Evolutionary conservation across 2,329 filamentous ascomycete species (phyloP).

Genomic region (Didymella glomerata): DNA sequence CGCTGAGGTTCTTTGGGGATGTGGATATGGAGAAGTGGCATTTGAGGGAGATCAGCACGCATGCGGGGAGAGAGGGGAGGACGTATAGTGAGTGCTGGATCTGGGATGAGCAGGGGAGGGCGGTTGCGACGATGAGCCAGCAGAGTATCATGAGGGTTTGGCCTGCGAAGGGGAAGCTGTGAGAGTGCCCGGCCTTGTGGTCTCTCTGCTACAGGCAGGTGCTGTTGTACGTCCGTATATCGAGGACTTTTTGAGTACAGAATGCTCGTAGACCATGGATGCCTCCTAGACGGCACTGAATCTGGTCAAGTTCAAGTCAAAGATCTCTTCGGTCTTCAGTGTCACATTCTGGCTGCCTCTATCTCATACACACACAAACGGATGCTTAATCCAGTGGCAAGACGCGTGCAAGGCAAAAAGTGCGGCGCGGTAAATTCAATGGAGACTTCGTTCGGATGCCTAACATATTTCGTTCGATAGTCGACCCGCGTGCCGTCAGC

Average conservation of each 20-base stretch:
- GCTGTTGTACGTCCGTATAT: slow-evolving; percentile 12
- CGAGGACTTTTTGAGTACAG: not conserved
- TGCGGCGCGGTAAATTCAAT: too few species aligned
- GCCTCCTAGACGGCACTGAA: too few species aligned
- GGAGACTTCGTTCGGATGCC: too few species aligned
- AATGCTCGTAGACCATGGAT: not conserved
- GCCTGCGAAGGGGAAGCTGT: slow-evolving; percentile 12
- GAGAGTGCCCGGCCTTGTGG: not conserved
- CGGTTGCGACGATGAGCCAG: slow-evolving; percentile 61
- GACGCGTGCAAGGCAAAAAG: not conserved
- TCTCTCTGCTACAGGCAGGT: not conserved
- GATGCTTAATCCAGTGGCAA: not conserved
- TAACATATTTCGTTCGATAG: too few species aligned
- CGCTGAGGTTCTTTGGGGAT: slow-evolving; percentile 55
- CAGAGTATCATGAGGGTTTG: slow-evolving; percentile 50
- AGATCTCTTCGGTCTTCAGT: too few species aligned
- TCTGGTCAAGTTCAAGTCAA: too few species aligned
- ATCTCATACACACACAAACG: not conserved
- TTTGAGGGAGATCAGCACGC: slow-evolving; percentile 54
- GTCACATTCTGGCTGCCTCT: too few species aligned
- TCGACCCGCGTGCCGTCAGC: too few species aligned
- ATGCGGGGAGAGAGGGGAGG: slow-evolving; percentile 53
- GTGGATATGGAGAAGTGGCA: slow-evolving; percentile 56
- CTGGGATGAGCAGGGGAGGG: slow-evolving; percentile 56
- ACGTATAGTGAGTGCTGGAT: slow-evolving; percentile 57